phyloP scores from a whole-genome alignment of 306 rosid species.

The Sicyos baderoa region DNA sequence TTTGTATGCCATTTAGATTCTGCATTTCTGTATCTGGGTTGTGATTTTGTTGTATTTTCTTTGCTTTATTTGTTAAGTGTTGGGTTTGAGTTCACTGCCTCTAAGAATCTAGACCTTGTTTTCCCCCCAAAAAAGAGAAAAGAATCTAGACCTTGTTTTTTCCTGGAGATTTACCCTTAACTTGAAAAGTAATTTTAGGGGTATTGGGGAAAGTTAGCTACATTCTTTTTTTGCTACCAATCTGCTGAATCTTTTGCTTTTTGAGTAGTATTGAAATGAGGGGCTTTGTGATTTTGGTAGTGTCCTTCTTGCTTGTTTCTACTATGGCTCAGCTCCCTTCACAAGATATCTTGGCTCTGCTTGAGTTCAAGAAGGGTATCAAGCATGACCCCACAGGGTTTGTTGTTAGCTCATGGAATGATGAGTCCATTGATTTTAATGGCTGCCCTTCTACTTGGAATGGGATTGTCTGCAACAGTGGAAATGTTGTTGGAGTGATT shows the following conservation, averaged over 20 bases:
- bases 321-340: slow-evolving; percentile 91
- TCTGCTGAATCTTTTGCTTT: neutral
- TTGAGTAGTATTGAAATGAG: slow-evolving; percentile 37
- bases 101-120: no score
- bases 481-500: slow-evolving; percentile 92
- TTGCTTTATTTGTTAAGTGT: neutral
- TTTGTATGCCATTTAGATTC: slow-evolving; percentile 19
- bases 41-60: no score
- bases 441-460: slow-evolving; percentile 99
- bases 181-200: no score
- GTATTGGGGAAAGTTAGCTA: no score
- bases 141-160: no score
- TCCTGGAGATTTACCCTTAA: no score
- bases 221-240: no score
- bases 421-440: slow-evolving; percentile 89
- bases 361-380: slow-evolving; percentile 80
- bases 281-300: slow-evolving; percentile 44
- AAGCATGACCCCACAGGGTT: slow-evolving; percentile 91
- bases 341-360: slow-evolving; percentile 81
- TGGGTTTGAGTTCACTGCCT: neutral
- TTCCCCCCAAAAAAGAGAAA: no score
- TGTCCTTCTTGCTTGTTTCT: slow-evolving; percentile 48
- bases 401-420: slow-evolving; percentile 89
- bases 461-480: slow-evolving; percentile 82
- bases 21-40: slow-evolving; percentile 12